phyloP scores from a whole-genome alignment of 2,329 filamentous ascomycete genomes.

The Colletotrichum orchidophilum region DNA sequence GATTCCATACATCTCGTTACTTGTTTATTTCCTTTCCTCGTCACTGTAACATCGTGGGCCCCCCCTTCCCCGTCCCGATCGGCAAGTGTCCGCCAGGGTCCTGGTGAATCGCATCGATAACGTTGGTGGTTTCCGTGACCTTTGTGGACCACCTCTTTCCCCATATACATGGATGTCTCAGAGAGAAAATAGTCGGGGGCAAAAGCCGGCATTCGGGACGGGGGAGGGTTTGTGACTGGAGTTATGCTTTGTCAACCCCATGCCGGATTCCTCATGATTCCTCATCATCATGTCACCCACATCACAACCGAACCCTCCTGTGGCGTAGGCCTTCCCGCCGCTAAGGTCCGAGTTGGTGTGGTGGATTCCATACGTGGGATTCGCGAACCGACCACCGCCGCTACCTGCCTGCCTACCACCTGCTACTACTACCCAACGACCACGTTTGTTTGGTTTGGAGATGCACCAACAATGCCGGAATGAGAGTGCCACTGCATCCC shows the following conservation, averaged over 20 bases:
- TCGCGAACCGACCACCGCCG: not conserved
- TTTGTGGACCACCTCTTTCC: not conserved
- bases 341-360: slow-evolving; percentile 18
- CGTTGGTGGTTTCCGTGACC: not conserved
- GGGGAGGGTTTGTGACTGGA: not conserved
- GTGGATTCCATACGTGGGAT: not conserved
- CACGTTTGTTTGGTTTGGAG: not conserved
- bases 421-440: not conserved
- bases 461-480: not conserved
- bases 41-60: not conserved
- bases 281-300: slow-evolving; percentile 12
- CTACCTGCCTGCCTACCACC: not conserved
- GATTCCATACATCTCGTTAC: not conserved
- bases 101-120: not conserved
- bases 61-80: not conserved
- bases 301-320: slow-evolving; percentile 1
- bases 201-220: not conserved
- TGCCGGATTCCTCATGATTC: slow-evolving; percentile 12
- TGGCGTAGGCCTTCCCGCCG: slow-evolving; percentile 13
- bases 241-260: slow-evolving; percentile 5
- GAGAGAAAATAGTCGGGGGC: not conserved
- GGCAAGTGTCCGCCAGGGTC: not conserved
- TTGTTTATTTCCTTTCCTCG: not conserved
- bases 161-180: not conserved
- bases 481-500: not conserved